Evolutionary conservation across 2,329 filamentous ascomycete species (phyloP), one percentile per base, ranked within the genome.

Genomic region (Penicillium polonicum): DNA sequence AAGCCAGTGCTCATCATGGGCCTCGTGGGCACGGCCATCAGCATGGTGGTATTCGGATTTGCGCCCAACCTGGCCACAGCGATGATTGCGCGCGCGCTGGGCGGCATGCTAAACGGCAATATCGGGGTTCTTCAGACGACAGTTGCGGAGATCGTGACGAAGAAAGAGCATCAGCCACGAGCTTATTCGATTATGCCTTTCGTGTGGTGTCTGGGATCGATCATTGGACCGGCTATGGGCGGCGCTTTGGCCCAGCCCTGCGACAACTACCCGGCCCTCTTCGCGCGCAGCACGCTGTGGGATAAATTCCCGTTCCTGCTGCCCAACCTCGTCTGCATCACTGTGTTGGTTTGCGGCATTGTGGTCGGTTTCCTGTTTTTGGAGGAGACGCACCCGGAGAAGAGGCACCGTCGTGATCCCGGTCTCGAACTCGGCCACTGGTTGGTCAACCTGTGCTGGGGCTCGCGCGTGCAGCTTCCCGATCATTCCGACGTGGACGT

Each of bases 161-260:
- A 90, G 59, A 96, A 96, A 77, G 89, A 93, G 74, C 92, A 97
- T 73, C 92, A 97, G 74, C 89, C 92, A 65, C 90, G 91, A 67
- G 94, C 93, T 49, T 99, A 96, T 77, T 91, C 93, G 13, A 92
- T 97, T 66, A 97, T 99, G 92, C 94, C 94, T 7, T 91, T 96
- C 72, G 91, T 97, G 27, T 99, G 94, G 94, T 97, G 92, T 72
- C 83, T 99, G 70, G 94, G 94, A 82, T 96, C 93, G 29, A 96
- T 97, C 68, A 82, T 97, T 65, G 94, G 94, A 35, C 92, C 93
- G 48, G 89, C 90, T 72, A 89, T 97, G 70, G 94, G 94, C 70
- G 94, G 94, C 68, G 86, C 91, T 57, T 83, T 99, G 50, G 93
- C 94, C 50, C 85, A 91, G 68, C 94, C 94, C 21, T 94, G 91